A percentile compares a stretch with the other conserved stretches of the same genome.
phyloP scores from a whole-genome alignment of 202 grass and related monocot species.

The Miscanthus sacchariflorus region DNA sequence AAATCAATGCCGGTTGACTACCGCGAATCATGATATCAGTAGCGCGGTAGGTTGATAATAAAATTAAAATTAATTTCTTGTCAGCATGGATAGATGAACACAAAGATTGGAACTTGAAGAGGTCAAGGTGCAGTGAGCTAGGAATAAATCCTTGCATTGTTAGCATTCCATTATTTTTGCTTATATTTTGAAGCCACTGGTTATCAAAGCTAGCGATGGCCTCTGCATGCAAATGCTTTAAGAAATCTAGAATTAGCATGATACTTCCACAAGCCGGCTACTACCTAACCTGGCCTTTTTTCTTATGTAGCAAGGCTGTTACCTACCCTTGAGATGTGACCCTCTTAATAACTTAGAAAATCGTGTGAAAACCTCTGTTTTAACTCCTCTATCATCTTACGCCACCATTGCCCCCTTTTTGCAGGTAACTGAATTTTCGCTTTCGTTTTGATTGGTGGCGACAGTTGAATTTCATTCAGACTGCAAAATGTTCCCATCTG shows the following conservation, averaged over 20 bases:
- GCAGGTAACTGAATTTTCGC: conserved; percentile 7
- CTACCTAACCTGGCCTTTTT: conserved; percentile 23
- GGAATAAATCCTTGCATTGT: not conserved
- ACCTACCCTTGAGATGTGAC: conserved; percentile 61
- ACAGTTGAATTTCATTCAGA: conserved; percentile 14
- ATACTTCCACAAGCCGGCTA: conserved; percentile 37
- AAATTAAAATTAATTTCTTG: conserved; percentile 9
- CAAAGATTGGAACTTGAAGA: not conserved
- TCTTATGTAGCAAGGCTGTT: conserved; percentile 35
- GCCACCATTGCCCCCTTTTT: conserved; percentile 35
- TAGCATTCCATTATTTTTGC: not conserved
- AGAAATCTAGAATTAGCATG: conserved; percentile 2
- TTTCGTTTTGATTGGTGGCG: not conserved
- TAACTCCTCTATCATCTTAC: conserved; percentile 47
- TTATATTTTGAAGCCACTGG: not conserved
- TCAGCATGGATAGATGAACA: not conserved
- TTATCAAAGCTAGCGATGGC: not conserved
- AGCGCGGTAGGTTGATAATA: not conserved
- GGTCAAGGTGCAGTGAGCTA: conserved; percentile 31
- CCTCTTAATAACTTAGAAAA: conserved; percentile 53
- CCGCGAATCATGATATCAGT: not conserved
- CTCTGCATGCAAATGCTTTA: conserved; percentile 2
- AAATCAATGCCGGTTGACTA: not conserved
- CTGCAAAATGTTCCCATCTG: not conserved
- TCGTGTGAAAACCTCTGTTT: conserved; percentile 23